These are phyloP conservation scores for Flaveria linearis DNA, from an alignment of 129 eudicot genomes.

Conservation along the genomic window DNA sequence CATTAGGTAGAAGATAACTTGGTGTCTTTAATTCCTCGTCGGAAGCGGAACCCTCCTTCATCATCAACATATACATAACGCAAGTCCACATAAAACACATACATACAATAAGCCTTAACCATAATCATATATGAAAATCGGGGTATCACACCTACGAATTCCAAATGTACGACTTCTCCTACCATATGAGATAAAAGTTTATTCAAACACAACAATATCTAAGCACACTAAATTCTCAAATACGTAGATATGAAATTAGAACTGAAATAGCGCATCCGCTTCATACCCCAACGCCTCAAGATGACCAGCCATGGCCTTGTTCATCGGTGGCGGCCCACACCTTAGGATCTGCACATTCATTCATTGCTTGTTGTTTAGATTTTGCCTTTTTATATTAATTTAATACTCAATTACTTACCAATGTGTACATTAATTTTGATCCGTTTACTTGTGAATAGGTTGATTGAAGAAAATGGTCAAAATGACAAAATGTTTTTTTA, in stretches of 20 bases:
- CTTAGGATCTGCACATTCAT: conserved; percentile 66
- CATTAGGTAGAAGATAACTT: no score
- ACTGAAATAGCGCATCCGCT: conserved; percentile 81
- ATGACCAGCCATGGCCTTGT: conserved; percentile 98
- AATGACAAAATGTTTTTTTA: no score
- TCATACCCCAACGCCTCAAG: conserved; percentile 83
- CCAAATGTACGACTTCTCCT: neutral
- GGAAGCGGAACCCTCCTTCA: neutral
- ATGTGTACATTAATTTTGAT: no score
- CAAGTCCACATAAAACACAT: neutral
- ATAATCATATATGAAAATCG: neutral
- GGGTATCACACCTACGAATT: neutral
- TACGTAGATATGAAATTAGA: conserved; percentile 34
- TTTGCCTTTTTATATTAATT: neutral
- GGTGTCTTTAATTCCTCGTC: no score
- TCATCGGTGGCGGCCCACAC: conserved; percentile 99
- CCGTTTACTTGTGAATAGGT: no score
- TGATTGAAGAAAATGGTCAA: no score
- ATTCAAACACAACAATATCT: conserved; percentile 1
- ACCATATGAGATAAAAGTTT: neutral
- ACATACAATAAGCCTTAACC: neutral
- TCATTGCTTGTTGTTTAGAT: neutral
- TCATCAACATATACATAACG: neutral
- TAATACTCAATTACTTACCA: no score
- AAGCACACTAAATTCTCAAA: neutral